These are phyloP conservation scores for Megacollybia marginata DNA, from an alignment of 768 basidiomycete genomes.

Conservation along the genomic window DNA sequence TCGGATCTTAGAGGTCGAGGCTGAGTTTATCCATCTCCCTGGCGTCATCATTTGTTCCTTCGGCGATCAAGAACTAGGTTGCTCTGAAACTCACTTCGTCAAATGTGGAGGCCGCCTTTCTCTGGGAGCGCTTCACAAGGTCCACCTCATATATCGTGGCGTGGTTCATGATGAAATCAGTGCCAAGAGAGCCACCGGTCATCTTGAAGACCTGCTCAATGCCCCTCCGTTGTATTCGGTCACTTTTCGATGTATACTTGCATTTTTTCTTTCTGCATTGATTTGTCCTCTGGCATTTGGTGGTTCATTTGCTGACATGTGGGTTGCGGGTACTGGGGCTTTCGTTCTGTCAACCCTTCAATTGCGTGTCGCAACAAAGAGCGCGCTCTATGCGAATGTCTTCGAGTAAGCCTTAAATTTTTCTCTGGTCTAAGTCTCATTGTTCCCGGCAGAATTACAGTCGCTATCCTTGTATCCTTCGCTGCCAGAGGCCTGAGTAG, in stretches of 20 bases:
- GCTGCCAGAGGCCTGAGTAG: constrained; percentile 75
- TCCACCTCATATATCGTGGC: constrained; percentile 76
- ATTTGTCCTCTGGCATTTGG: constrained; percentile 86
- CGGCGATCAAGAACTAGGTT: constrained; percentile 83
- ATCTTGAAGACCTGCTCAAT: constrained; percentile 56
- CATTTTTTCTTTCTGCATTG: constrained; percentile 63
- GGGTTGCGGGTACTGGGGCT: constrained; percentile 66
- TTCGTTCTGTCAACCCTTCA: constrained; percentile 65
- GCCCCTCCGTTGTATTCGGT: constrained; percentile 59
- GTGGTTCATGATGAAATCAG: constrained; percentile 92
- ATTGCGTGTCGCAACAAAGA: constrained; percentile 66
- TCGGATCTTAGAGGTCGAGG: constrained; percentile 82
- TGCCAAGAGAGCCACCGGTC: constrained; percentile 63
- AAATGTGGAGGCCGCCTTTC: constrained; percentile 72
- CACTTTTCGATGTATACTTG: constrained; percentile 55
- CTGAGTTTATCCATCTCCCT: constrained; percentile 85
- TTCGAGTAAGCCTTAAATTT: constrained; percentile 60
- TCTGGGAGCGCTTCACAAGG: constrained; percentile 77
- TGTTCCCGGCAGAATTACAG: constrained; percentile 54
- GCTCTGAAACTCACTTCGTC: constrained; percentile 84
- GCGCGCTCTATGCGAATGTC: constrained; percentile 79
- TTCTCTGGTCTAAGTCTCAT: constrained; percentile 4
- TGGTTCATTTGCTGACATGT: constrained; percentile 80
- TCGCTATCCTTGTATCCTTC: constrained; percentile 77
- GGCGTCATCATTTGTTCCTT: constrained; percentile 82